These are phyloP conservation scores for Larix kaempferi DNA, from an alignment of 75 land plant species.

Conservation along the genomic window DNA sequence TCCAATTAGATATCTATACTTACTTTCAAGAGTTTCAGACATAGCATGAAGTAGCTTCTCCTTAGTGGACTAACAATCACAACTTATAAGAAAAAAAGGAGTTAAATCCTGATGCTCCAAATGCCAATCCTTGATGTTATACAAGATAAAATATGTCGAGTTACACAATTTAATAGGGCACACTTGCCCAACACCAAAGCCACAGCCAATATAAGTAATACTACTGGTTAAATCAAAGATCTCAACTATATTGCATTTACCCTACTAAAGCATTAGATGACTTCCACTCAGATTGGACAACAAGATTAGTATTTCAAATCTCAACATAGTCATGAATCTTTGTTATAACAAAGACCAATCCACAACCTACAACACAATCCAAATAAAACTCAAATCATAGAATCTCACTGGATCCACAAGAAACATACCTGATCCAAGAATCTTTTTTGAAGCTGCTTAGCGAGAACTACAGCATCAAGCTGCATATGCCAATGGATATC, in stretches of 20 bases:
- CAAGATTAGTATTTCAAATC: no score
- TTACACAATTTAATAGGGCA: background rate
- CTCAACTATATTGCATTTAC: background rate
- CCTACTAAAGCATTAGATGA: background rate
- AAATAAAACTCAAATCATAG: no score
- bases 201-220: background rate
- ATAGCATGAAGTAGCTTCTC: background rate
- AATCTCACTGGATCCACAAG: no score
- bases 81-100: no score
- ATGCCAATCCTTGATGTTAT: background rate
- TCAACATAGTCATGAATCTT: no score
- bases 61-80: background rate
- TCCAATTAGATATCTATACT: no score
- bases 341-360: background rate
- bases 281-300: background rate
- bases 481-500: slow-evolving; percentile 11
- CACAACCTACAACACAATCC: no score
- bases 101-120: background rate
- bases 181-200: background rate
- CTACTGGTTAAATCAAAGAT: background rate
- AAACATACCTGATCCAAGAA: slow-evolving; percentile 61
- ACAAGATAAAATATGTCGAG: background rate
- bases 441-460: slow-evolving; percentile 54
- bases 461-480: slow-evolving; percentile 73
- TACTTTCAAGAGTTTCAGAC: background rate